Evolutionary conservation across 2,329 filamentous ascomycete species (phyloP).

Genomic region (Diaporthe citriasiana): DNA sequence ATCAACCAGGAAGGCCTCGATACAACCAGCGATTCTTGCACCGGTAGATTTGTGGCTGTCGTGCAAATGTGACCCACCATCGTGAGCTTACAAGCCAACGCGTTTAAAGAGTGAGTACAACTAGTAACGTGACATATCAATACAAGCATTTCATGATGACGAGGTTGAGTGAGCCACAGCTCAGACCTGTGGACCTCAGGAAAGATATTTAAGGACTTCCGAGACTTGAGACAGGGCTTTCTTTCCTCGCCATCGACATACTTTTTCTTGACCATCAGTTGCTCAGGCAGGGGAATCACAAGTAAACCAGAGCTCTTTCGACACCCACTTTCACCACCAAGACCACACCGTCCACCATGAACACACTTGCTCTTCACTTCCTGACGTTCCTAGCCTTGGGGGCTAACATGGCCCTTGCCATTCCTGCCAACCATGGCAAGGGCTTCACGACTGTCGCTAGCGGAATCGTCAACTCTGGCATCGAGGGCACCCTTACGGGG

Average conservation of each 20-base stretch:
- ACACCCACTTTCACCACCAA: neutral
- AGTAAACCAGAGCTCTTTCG: too few relatives aligned
- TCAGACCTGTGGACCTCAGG: neutral
- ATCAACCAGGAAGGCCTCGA: neutral
- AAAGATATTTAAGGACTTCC: neutral
- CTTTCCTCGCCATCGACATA: neutral
- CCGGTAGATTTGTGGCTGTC: neutral
- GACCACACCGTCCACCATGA: neutral
- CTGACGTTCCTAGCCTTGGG: neutral
- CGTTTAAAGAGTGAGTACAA: neutral
- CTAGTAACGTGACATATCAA: neutral
- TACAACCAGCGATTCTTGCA: neutral
- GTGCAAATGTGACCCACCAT: neutral
- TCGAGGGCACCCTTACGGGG: neutral
- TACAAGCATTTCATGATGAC: neutral
- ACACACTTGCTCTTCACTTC: neutral
- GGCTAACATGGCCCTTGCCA: neutral
- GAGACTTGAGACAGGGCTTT: neutral
- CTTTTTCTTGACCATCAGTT: neutral
- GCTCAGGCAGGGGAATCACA: neutral
- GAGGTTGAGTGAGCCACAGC: neutral
- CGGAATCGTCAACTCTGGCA: neutral
- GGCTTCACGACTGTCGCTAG: neutral
- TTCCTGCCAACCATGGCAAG: neutral
- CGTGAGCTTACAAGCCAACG: neutral